Evolutionary conservation across 495 filamentous ascomycete species (phyloP), one percentile per base, ranked within the genome.

Genomic region (Entonaema liquescens): DNA sequence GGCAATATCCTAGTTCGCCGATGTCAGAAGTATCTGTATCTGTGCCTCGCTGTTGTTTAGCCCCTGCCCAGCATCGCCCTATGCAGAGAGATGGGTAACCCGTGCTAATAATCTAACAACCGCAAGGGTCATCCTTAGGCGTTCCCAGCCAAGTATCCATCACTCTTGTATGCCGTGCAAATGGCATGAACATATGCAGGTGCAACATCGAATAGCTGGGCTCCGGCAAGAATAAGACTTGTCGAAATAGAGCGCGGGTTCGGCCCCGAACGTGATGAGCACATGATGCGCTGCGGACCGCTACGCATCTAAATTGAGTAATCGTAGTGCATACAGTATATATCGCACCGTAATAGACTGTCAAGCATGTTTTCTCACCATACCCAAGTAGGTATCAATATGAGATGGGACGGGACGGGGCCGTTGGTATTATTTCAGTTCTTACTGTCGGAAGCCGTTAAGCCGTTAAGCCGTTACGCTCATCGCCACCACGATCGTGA

Each of bases 251-350:
- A 53, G 36, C 33, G 56, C 47, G 35, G 44, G 53, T 62, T 62
- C 70, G 63, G 70, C 57, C 28, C 65, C 62, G 70, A 69, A 58
- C 26, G 31, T 44, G 36, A 69, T 40, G 65, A 58, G 60, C 49
- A 59, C 42, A 35, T 54, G 55, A 42, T 26, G 25, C 59, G 52
- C 52, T 66, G 54, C 62, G 57, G 62, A 65, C 56, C 62, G 57
- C 62, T 64, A 49, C 49, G 40, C 61, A 29, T 65, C 60, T 50
- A 28, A 61, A 58, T 62, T 47, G n/a, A 64, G 64, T 63, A 68
- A 68, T 65, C 56, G 65, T 53, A 62, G 50, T 61, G 52, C 49
- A 31, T 19, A 47, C 38, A 38, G 61, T 70, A 57, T 17, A 47
- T 23, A 47, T 23, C 3, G 17, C 42, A 47, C 42, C 8, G 42